phyloP scores from a whole-genome alignment of 176 grass and related monocot genomes.

The Oryza meridionalis region DNA sequence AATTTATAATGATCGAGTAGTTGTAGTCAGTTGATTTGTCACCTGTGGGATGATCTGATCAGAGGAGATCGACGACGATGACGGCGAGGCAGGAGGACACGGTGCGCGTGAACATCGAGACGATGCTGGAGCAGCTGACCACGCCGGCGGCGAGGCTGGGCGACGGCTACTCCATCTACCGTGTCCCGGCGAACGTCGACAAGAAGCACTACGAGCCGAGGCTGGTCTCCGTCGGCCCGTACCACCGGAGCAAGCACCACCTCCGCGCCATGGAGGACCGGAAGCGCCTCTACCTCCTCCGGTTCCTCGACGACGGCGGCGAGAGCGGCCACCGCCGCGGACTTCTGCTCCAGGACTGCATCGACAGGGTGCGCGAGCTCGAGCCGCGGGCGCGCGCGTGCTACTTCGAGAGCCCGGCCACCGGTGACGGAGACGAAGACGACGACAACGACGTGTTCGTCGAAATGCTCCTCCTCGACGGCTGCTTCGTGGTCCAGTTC shows the following conservation, averaged over 20 bases:
- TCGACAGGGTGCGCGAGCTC: neutral
- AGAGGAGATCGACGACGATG: neutral
- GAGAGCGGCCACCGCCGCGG: no score
- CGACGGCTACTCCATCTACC: conserved; percentile 32
- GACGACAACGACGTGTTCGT: neutral
- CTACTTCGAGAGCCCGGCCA: neutral
- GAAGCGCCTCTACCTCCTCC: conserved; percentile 15
- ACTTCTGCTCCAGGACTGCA: neutral
- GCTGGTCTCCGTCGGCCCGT: conserved; percentile 38
- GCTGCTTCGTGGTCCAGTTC: conserved; percentile 28
- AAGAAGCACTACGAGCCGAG: conserved; percentile 33
- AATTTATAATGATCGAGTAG: no score
- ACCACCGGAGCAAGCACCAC: neutral
- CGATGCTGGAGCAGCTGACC: neutral
- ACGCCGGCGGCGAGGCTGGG: neutral
- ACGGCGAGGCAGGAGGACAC: neutral
- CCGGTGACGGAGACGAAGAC: neutral
- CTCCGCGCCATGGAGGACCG: conserved; percentile 25
- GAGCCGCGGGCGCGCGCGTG: neutral
- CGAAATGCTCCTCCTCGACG: conserved; percentile 37
- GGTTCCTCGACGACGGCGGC: neutral
- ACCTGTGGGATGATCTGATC: neutral
- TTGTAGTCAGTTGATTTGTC: no score
- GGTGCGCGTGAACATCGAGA: neutral
- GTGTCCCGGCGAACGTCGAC: conserved; percentile 4